These are phyloP conservation scores for Alliaria petiolata DNA, from an alignment of 345 rosid genomes.

Conservation along the genomic window DNA sequence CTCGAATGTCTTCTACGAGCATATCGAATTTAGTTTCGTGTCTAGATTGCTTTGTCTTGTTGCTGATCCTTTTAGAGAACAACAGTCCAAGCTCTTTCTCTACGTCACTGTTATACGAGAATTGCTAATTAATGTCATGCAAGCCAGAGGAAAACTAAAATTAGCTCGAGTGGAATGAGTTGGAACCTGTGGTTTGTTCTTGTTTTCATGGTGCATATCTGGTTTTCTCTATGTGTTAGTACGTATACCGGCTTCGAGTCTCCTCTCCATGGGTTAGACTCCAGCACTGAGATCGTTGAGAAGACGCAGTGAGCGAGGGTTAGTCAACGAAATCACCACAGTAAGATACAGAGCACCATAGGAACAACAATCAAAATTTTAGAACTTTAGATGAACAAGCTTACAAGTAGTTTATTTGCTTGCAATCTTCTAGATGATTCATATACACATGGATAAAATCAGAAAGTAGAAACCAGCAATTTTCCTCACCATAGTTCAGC, in stretches of 20 bases:
- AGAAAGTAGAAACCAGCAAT: not conserved
- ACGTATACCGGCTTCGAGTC: conserved; percentile 82
- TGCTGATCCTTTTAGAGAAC: conserved; percentile 57
- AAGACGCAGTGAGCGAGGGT: not conserved
- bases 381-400: not conserved
- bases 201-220: conserved; percentile 90
- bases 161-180: conserved; percentile 2
- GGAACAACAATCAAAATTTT: not conserved
- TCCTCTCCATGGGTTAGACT: conserved; percentile 95
- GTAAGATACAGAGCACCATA: not conserved
- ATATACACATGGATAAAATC: not conserved
- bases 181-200: conserved; percentile 83
- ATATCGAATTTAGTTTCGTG: conserved; percentile 71
- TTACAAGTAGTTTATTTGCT: not conserved
- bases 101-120: conserved; percentile 57
- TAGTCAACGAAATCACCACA: not conserved
- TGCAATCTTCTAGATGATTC: not conserved
- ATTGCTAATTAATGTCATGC: not conserved
- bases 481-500: not conserved
- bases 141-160: conserved; percentile 1
- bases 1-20: conserved; percentile 90
- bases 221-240: conserved; percentile 74
- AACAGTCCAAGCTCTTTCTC: conserved; percentile 84
- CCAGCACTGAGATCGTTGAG: conserved; percentile 55
- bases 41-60: conserved; percentile 55